Evolutionary conservation across 2,329 filamentous ascomycete species (phyloP).

Genomic region (Trichoderma gracile): DNA sequence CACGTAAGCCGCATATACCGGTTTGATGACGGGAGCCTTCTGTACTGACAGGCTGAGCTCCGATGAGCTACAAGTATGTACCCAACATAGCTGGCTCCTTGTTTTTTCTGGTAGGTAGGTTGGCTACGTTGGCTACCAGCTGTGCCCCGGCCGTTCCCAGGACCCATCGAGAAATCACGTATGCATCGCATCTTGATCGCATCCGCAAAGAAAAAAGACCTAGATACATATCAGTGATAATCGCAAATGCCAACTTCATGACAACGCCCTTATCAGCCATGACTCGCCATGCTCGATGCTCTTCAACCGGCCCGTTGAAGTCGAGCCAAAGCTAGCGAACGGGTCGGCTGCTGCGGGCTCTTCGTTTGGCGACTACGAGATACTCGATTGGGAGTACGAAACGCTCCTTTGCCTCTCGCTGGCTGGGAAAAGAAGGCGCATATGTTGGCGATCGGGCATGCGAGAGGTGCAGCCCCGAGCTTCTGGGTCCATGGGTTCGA

Average conservation of each 20-base stretch:
- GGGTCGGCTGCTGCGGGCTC: neutral
- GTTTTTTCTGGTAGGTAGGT: too few relatives aligned
- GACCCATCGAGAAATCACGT: neutral
- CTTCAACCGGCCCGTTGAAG: constrained; percentile 3
- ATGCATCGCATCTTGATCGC: too few relatives aligned
- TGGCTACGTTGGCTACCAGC: neutral
- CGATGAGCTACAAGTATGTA: neutral
- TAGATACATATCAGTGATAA: neutral
- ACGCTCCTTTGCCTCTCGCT: neutral
- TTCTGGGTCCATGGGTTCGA: constrained; percentile 1
- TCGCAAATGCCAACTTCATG: neutral
- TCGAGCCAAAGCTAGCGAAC: constrained; percentile 11
- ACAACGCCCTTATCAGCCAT: neutral
- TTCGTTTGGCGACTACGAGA: neutral
- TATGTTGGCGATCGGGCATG: neutral
- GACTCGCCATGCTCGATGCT: constrained; percentile 2
- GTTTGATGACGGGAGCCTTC: constrained; percentile 3
- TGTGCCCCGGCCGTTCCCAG: neutral
- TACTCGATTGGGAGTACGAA: neutral
- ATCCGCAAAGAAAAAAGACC: neutral
- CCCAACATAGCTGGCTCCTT: neutral
- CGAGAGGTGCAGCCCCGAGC: constrained; percentile 7
- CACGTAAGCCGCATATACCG: constrained; percentile 5
- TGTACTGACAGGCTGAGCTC: constrained; percentile 6
- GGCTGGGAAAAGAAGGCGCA: constrained; percentile 4